A percentile compares a stretch with the other conserved stretches of the same genome.
These are phyloP conservation scores for Rhodocollybia butyracea DNA, from an alignment of 768 basidiomycete genomes.

Conservation along the genomic window DNA sequence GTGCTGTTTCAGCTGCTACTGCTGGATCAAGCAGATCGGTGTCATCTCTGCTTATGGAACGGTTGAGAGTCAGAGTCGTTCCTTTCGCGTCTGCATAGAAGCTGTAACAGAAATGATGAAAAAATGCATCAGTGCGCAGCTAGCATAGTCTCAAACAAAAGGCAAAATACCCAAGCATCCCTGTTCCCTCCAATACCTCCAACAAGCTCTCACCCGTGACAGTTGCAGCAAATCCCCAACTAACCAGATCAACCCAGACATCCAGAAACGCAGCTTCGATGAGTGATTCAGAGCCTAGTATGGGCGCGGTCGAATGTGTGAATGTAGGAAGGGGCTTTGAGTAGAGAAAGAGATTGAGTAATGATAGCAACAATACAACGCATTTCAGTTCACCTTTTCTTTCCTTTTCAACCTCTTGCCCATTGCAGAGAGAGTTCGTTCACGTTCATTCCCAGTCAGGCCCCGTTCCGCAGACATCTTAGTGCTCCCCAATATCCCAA, in stretches of 20 bases:
- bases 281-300: constrained; percentile 63
- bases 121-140: too few relatives aligned
- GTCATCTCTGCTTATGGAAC: neutral
- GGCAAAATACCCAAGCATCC: neutral
- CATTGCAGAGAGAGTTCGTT: constrained; percentile 11
- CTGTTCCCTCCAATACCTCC: neutral
- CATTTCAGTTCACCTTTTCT: constrained; percentile 44
- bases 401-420: constrained; percentile 78
- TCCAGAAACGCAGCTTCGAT: constrained; percentile 91
- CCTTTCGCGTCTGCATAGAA: neutral
- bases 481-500: neutral
- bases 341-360: neutral
- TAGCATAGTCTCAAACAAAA: neutral
- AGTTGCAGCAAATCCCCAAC: constrained; percentile 29
- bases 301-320: constrained; percentile 89
- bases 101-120: neutral
- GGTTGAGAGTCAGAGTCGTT: neutral
- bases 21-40: neutral
- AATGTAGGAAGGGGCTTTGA: constrained; percentile 54
- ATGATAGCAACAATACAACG: neutral
- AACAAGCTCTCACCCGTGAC: neutral
- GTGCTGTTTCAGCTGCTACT: neutral
- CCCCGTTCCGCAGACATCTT: neutral
- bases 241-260: constrained; percentile 74
- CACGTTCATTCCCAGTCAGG: neutral